Percentiles rank a stretch among this genome's conserved stretches.
Conservation (phyloP, 345 rosid genomes). For the Draba incana region DNA sequence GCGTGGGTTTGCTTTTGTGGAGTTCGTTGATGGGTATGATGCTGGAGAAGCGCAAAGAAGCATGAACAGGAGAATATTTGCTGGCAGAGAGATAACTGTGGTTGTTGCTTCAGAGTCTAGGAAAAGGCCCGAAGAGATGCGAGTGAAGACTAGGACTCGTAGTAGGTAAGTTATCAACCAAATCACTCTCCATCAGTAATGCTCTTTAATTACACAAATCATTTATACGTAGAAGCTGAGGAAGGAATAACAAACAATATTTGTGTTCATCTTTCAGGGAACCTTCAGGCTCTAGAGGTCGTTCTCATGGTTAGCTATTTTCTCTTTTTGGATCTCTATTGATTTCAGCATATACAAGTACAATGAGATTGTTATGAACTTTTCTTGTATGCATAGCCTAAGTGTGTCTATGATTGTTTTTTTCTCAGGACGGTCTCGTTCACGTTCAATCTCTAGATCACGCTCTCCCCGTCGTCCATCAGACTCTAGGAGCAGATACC, state of each 20-base stretch:
- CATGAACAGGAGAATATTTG: constrained; percentile 84
- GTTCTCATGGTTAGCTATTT: constrained; percentile 60
- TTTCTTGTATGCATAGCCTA: constrained; percentile 1
- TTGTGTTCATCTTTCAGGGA: constrained; percentile 53
- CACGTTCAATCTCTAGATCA: constrained; percentile 76
- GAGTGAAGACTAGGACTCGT: constrained; percentile 60
- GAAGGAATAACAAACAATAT: neutral
- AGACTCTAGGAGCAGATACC: constrained; percentile 73
- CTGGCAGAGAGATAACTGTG: constrained; percentile 87
- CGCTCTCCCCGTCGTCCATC: constrained; percentile 73
- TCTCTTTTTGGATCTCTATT: neutral
- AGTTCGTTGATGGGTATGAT: constrained; percentile 89
- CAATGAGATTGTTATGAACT: neutral
- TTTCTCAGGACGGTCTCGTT: constrained; percentile 72
- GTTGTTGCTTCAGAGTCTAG: constrained; percentile 89
- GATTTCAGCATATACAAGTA: neutral
- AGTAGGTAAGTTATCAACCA: constrained; percentile 47
- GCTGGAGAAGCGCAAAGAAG: constrained; percentile 88
- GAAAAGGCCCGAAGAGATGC: constrained; percentile 99
- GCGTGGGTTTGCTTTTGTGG: constrained; percentile 97
- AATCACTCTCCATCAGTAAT: neutral
- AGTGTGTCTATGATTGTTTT: constrained; percentile 13
- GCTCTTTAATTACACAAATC: neutral
- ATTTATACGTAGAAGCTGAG: constrained; percentile 10
- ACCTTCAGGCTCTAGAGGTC: constrained; percentile 67